These are phyloP conservation scores for Rhizopogon roseolus DNA, from an alignment of 768 basidiomycete genomes.

Conservation along the genomic window DNA sequence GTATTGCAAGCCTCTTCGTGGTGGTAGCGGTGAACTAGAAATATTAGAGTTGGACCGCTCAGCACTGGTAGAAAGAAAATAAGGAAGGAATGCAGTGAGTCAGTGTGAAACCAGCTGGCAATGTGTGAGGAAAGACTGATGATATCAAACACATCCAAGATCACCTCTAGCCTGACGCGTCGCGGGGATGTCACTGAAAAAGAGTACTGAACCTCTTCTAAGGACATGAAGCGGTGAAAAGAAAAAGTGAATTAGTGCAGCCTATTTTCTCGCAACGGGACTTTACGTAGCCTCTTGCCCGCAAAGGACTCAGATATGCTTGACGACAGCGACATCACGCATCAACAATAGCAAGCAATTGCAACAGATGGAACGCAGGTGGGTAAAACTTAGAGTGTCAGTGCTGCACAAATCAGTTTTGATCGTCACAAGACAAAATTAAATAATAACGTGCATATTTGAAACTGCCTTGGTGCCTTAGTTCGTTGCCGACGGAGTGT, in stretches of 20 bases:
- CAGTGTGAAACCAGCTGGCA: slow-evolving; percentile 7
- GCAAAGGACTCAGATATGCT: slow-evolving; percentile 2
- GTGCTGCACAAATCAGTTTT: too few relatives aligned
- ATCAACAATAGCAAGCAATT: slow-evolving; percentile 1
- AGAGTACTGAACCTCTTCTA: background rate
- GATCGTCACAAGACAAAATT: too few relatives aligned
- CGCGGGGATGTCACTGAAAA: background rate
- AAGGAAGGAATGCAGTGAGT: background rate
- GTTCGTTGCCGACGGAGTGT: too few relatives aligned
- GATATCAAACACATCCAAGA: slow-evolving; percentile 1
- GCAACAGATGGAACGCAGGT: background rate
- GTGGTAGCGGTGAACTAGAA: slow-evolving; percentile 3
- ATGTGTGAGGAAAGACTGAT: slow-evolving; percentile 5
- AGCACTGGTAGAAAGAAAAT: background rate
- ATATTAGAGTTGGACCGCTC: background rate
- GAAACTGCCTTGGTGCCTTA: too few relatives aligned
- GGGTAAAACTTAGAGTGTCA: too few relatives aligned
- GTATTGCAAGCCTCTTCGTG: background rate
- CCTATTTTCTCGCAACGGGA: background rate
- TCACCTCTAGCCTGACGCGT: background rate
- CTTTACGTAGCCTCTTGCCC: background rate
- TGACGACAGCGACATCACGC: slow-evolving; percentile 2
- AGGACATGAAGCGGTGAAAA: background rate
- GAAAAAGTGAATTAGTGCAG: background rate
- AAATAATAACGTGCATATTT: too few relatives aligned